Evolutionary conservation across 306 rosid species (phyloP).

Genomic region (Ochetophila trinervis): DNA sequence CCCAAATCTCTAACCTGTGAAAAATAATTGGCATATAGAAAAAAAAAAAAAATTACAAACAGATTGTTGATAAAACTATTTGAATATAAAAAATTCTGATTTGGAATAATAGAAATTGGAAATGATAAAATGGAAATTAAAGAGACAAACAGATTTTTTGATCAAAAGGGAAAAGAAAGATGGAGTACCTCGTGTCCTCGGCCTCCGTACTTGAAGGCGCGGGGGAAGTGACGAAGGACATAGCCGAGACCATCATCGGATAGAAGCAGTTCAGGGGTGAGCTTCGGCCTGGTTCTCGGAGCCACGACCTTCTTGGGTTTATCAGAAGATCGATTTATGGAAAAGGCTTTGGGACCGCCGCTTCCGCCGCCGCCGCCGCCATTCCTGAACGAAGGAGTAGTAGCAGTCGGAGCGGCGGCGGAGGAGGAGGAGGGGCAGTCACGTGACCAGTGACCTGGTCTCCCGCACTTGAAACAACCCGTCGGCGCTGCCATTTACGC

Average conservation of each 20-base stretch:
- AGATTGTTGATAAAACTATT: too few relatives aligned
- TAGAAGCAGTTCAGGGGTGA: constrained; percentile 76
- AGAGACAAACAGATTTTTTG: too few relatives aligned
- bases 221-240: constrained; percentile 90
- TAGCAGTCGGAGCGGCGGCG: constrained; percentile 22
- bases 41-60: too few relatives aligned
- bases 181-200: constrained; percentile 77
- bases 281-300: constrained; percentile 69
- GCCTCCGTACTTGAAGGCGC: constrained; percentile 74
- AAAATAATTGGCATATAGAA: not conserved
- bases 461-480: constrained; percentile 94
- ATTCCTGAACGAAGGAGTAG: constrained; percentile 21
- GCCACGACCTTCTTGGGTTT: constrained; percentile 57
- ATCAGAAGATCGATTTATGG: constrained; percentile 20
- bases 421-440: constrained; percentile 77
- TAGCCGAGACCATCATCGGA: constrained; percentile 94
- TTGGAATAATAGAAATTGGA: too few relatives aligned
- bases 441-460: constrained; percentile 98
- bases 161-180: not conserved
- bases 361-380: not conserved
- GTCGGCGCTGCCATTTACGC: constrained; percentile 51
- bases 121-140: not conserved
- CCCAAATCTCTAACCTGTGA: constrained; percentile 78
- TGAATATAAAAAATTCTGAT: too few relatives aligned
- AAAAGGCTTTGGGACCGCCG: not conserved